Base-by-base conservation (phyloP, 139 green algal species). In the Closterium sp. region DNA sequence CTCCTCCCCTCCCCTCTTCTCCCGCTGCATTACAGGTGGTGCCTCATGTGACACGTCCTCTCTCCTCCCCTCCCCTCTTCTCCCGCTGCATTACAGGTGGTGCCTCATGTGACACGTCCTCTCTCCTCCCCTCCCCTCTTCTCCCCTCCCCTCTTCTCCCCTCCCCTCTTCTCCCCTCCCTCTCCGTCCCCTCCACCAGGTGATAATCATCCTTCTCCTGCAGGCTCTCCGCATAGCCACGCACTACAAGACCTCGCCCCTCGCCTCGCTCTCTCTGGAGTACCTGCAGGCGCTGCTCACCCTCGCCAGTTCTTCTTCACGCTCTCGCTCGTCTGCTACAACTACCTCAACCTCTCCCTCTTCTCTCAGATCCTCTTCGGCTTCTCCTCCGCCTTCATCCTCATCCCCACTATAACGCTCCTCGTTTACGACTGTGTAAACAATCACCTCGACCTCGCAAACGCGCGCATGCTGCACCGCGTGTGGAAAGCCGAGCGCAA, bases 271-370 rank as follows among this genome's bases (percentile, higher is more conserved):
- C 21, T 88, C 84, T 10, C 84, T 88, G 12, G 84, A 88, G 30
- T 35, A 43, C 31, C 33, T 88, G 30, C 31, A 88, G 10, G 84
- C 31, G 30, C n/a, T 33, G 12, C 84, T 88, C 84, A 88, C 32
- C 5, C 84, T 88, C 31, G 84, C 84, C 30, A 88, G 84, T 88
- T 88, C 84, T 43, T 88, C 31, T 88, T 88, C 84, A 88, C 84
- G 33, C 84, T 88, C 31, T 35, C 84, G 12, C 31, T 88, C 31
- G 9, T 36, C 31, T 35, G n/a, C 84, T 88, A 88, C 84, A 88
- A 88, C 84, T 88, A 88, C 84, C 32, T 88, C 84, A 25, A 12
- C 84, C 84, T 88, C 84, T 38, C 32, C 31, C 21, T 30, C 21
- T 88, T 88, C 84, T 88, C 84, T 23, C 31, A 88, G 31, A 30